phyloP scores from a whole-genome alignment of 805 yeast species.

The Cyberlindnera petersonii region DNA sequence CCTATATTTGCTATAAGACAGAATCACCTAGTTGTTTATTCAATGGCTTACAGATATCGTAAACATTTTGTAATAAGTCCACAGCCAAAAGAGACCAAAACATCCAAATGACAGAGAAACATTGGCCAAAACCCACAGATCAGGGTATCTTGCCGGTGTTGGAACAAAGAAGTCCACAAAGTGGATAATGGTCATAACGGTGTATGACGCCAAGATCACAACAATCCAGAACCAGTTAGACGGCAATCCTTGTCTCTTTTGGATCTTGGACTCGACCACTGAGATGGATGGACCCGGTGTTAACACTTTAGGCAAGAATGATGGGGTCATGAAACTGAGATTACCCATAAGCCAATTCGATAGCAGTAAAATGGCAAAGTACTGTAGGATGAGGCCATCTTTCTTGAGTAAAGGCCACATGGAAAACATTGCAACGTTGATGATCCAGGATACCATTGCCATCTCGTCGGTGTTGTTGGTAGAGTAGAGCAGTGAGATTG shows the following conservation, averaged over 20 bases:
- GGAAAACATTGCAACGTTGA: conserved; percentile 79
- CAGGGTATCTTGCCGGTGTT: conserved; percentile 70
- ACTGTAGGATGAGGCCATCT: conserved; percentile 74
- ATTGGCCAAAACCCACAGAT: conserved; percentile 80
- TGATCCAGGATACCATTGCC: conserved; percentile 83
- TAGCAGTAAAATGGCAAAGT: conserved; percentile 52
- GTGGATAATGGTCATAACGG: conserved; percentile 49
- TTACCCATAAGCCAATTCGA: conserved; percentile 81
- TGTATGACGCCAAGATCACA: conserved; percentile 49
- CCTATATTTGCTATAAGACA: too few species aligned
- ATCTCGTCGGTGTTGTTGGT: conserved; percentile 53
- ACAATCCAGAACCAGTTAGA: conserved; percentile 44
- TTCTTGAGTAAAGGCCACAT: conserved; percentile 81
- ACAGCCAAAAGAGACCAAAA: conserved; percentile 73
- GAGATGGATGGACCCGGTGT: conserved; percentile 44
- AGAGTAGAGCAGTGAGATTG: conserved; percentile 62
- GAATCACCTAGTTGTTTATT: too few species aligned
- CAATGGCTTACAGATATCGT: conserved; percentile 35
- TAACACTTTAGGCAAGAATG: conserved; percentile 35
- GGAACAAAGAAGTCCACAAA: conserved; percentile 43
- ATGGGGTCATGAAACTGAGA: conserved; percentile 48
- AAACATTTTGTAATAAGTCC: conserved; percentile 61
- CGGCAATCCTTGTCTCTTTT: conserved; percentile 46
- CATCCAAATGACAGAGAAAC: conserved; percentile 70
- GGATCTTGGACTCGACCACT: conserved; percentile 29